Base-by-base conservation (phyloP, 2,329 filamentous ascomycete genomes). In the Fusarium duplospermum region DNA sequence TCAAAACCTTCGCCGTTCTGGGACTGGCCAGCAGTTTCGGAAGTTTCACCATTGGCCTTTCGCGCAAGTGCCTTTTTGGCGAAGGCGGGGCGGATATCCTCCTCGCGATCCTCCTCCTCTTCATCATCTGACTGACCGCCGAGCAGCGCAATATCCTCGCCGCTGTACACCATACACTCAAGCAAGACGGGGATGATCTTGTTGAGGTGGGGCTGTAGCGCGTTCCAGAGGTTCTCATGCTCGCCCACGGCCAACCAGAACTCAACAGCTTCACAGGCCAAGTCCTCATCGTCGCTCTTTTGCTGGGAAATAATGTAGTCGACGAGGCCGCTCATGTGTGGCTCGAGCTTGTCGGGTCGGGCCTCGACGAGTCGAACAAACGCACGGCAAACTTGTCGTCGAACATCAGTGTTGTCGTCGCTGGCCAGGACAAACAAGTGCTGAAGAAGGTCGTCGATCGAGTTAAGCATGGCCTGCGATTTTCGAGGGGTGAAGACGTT, bases 161-260 rank as follows among this genome's bases (percentile, higher is more conserved):
- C 94, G 78, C 93, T 94, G 82, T 98, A 99, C 2, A 98, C 91
- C 96, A 99, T 99, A 81, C 94, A 97, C 75, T 96, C 91, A 9
- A 99, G 89, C 61, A 99, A 86, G 2, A 98, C 93, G 0, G 96
- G 96, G 33, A 99, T 93, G 73, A 98, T 96, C 81, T 93, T 94
- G 74, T 89, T 84, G 65, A 98, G 89, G 80, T 94, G 94, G 0
- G 95, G 95, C 10, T 89, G 91, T 54, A 99, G 86, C 1, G 91
- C 89, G 75, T 91, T 89, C 85, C 94, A 94, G 62, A 98, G 85
- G 68, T 93, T 90, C 47, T 93, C 90, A 80, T 98, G 94, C 81
- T 98, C 96, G 69, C 95, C 95, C 22, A 97, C 92, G 42, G 94
- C 94, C 52, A 99, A 90, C 95, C 97, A 99, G 81, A 99, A 99